These are phyloP conservation scores for Lactarius sp. DNA, from an alignment of 768 basidiomycete genomes.

Conservation along the genomic window DNA sequence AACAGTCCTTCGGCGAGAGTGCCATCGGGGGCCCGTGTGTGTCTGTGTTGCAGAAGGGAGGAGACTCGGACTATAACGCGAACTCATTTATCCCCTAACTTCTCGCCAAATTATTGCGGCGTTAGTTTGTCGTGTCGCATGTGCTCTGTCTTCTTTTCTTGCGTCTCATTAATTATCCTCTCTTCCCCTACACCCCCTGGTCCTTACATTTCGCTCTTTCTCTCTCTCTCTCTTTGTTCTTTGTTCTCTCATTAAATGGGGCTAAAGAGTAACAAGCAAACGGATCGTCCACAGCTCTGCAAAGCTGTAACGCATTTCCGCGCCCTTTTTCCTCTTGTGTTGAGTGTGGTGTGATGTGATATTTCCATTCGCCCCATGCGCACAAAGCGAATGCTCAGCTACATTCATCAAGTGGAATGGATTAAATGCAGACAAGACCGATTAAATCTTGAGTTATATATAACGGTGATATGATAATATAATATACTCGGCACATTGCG, in stretches of 20 bases:
- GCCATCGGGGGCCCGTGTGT: not conserved
- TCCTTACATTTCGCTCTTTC: not conserved
- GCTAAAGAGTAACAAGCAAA: slow-evolving; percentile 15
- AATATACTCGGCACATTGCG: no score
- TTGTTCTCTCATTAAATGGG: slow-evolving; percentile 4
- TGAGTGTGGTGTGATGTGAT: not conserved
- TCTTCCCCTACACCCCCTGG: not conserved
- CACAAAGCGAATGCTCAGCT: not conserved
- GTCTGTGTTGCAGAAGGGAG: not conserved
- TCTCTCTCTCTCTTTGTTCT: not conserved
- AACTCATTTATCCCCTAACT: slow-evolving; percentile 21
- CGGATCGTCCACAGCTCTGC: slow-evolving; percentile 7
- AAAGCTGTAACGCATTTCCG: slow-evolving; percentile 14
- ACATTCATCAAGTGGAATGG: no score
- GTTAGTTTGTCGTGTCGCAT: not conserved
- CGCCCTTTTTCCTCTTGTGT: not conserved
- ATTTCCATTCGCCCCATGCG: not conserved
- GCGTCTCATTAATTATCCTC: slow-evolving; percentile 1
- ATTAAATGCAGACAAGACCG: no score
- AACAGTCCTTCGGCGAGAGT: not conserved
- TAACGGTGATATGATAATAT: no score
- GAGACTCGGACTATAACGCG: not conserved
- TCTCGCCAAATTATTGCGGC: not conserved
- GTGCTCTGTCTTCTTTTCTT: not conserved
- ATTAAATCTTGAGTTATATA: no score